These are phyloP conservation scores for Pelargonium citronellum DNA, from an alignment of 441 rosid species.

Conservation along the genomic window DNA sequence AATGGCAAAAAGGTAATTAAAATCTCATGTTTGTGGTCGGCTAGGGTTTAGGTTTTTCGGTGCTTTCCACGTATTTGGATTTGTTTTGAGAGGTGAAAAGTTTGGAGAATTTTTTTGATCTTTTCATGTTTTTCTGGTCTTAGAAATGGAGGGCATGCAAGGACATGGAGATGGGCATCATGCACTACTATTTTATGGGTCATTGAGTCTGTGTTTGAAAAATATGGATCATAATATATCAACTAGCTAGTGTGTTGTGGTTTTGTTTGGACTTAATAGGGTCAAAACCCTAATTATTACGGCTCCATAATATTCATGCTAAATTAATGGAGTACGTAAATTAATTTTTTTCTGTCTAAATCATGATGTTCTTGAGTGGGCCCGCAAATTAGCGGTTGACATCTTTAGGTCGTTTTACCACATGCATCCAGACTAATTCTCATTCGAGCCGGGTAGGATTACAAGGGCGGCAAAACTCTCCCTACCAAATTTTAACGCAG, in stretches of 20 bases:
- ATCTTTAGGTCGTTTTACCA: no score
- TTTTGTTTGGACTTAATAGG: background rate
- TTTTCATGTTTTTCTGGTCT: background rate
- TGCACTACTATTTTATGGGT: background rate
- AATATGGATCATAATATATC: background rate
- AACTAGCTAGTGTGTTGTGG: background rate
- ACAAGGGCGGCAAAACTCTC: no score
- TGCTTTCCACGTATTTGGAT: no score
- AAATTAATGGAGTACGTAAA: no score
- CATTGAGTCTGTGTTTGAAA: background rate
- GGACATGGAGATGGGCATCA: background rate
- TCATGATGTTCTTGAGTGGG: no score
- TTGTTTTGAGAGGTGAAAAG: background rate
- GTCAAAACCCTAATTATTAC: slow-evolving; percentile 1
- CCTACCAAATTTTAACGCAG: no score
- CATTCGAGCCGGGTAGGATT: no score
- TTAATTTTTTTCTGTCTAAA: no score
- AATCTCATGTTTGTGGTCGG: background rate
- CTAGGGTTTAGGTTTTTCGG: slow-evolving; percentile 1
- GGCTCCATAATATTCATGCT: background rate
- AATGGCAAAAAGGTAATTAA: background rate
- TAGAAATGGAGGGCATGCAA: slow-evolving; percentile 2
- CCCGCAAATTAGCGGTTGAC: no score
- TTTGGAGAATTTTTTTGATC: background rate
- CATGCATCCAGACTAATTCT: no score